Evolutionary conservation across 306 rosid species (phyloP).

Genomic region (Prunus fruticosa): DNA sequence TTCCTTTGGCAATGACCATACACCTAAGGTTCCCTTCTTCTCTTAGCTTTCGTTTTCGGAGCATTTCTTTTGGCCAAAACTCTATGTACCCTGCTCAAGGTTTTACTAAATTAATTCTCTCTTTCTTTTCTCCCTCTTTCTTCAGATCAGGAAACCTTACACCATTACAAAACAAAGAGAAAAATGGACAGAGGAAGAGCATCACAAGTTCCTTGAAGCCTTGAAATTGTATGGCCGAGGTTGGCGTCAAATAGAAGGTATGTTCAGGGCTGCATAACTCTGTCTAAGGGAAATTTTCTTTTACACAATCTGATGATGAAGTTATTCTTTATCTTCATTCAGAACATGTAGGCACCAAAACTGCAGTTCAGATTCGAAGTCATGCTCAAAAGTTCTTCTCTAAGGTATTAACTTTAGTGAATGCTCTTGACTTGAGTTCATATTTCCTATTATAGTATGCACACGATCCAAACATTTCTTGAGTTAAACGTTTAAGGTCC

Average conservation of each 20-base stretch:
- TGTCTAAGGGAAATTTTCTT: neutral
- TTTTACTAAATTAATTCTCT: neutral
- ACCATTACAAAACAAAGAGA: slow-evolving; percentile 92
- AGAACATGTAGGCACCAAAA: slow-evolving; percentile 96
- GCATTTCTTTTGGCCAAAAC: neutral
- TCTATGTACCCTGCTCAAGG: neutral
- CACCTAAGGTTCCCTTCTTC: slow-evolving; percentile 61
- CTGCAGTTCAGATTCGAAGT: slow-evolving; percentile 98
- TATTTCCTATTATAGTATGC: neutral
- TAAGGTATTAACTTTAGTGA: slow-evolving; percentile 47
- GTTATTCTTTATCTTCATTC: slow-evolving; percentile 42
- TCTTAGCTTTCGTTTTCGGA: neutral
- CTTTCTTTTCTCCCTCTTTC: neutral
- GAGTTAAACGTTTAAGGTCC: slow-evolving; percentile 1
- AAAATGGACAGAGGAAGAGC: slow-evolving; percentile 97
- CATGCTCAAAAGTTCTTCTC: slow-evolving; percentile 99
- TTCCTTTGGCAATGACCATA: slow-evolving; percentile 38
- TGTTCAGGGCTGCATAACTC: slow-evolving; percentile 13
- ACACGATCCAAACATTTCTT: neutral
- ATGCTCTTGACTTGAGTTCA: slow-evolving; percentile 14
- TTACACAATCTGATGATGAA: slow-evolving; percentile 25
- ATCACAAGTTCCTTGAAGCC: slow-evolving; percentile 88
- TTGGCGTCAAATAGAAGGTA: slow-evolving; percentile 99
- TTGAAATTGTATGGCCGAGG: slow-evolving; percentile 94
- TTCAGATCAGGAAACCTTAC: slow-evolving; percentile 85